Conservation (phyloP, 371 early-diverging fungal genomes). For the Lichtheimia hyalospora region DNA sequence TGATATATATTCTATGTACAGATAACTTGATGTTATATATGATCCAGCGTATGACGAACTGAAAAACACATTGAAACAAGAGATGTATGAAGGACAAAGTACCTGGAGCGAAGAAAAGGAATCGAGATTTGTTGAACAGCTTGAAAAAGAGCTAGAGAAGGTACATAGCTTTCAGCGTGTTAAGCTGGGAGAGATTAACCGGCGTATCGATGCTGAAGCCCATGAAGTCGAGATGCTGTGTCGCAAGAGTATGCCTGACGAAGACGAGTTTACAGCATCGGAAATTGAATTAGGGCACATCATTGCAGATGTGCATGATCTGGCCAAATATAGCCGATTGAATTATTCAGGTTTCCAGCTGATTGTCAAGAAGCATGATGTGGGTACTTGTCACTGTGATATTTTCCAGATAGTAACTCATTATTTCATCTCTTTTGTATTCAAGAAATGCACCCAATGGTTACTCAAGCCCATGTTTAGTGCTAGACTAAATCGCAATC, state of each 20-base stretch:
- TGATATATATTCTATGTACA: neutral
- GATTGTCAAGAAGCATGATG: slow-evolving; percentile 97
- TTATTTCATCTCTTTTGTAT: too few relatives aligned
- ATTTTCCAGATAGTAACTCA: too few relatives aligned
- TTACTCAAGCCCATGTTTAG: slow-evolving; percentile 87
- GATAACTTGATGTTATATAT: neutral
- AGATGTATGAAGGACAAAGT: slow-evolving; percentile 21
- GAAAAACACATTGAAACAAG: slow-evolving; percentile 74
- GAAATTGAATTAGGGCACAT: slow-evolving; percentile 83
- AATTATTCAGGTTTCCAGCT: slow-evolving; percentile 97
- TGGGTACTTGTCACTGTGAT: slow-evolving; percentile 28
- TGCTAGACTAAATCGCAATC: slow-evolving; percentile 81
- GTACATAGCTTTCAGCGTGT: slow-evolving; percentile 87
- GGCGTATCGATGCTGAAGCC: slow-evolving; percentile 76
- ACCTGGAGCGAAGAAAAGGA: slow-evolving; percentile 76
- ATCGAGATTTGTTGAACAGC: slow-evolving; percentile 79
- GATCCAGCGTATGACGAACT: slow-evolving; percentile 73
- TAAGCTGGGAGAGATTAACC: slow-evolving; percentile 87
- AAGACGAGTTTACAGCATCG: slow-evolving; percentile 65
- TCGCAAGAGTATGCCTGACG: slow-evolving; percentile 60
- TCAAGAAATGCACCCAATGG: slow-evolving; percentile 83
- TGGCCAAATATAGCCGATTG: slow-evolving; percentile 92
- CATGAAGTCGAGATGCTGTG: slow-evolving; percentile 57
- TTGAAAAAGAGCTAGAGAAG: slow-evolving; percentile 93
- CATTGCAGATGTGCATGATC: slow-evolving; percentile 87